phyloP scores from a whole-genome alignment of 345 rosid species.

The Lepidium aucheri region DNA sequence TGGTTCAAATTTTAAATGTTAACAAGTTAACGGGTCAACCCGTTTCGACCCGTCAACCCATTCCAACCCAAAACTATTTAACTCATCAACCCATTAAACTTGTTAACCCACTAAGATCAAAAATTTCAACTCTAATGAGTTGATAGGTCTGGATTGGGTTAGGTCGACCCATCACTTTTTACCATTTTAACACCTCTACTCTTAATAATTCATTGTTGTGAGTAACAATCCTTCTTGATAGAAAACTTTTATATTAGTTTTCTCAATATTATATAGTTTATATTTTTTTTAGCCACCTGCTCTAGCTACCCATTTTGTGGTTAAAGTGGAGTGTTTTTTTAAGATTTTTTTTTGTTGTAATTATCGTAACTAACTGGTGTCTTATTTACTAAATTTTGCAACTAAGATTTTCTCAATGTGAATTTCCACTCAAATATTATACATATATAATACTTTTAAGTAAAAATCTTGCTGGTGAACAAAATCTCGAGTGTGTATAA shows the following conservation, averaged over 20 bases:
- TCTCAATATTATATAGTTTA: neutral
- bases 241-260: neutral
- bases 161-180: too few species aligned
- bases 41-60: too few species aligned
- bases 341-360: neutral
- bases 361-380: neutral
- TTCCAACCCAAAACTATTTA: too few species aligned
- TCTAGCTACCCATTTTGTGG: neutral
- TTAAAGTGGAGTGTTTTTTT: neutral
- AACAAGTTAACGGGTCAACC: too few species aligned
- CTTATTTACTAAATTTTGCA: neutral
- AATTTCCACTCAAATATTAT: neutral
- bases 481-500: conserved; percentile 3
- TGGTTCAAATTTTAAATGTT: too few species aligned
- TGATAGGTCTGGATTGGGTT: too few species aligned
- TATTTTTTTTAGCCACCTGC: neutral
- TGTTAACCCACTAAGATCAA: too few species aligned
- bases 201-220: neutral
- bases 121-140: too few species aligned
- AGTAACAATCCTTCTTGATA: neutral
- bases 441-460: neutral
- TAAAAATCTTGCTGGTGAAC: conserved; percentile 14
- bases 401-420: neutral
- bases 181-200: too few species aligned
- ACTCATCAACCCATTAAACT: too few species aligned